A percentile compares a stretch with the other conserved stretches of the same genome.
Conservation (phyloP, 495 filamentous ascomycete species). For the Talaromyces proteolyticus region DNA sequence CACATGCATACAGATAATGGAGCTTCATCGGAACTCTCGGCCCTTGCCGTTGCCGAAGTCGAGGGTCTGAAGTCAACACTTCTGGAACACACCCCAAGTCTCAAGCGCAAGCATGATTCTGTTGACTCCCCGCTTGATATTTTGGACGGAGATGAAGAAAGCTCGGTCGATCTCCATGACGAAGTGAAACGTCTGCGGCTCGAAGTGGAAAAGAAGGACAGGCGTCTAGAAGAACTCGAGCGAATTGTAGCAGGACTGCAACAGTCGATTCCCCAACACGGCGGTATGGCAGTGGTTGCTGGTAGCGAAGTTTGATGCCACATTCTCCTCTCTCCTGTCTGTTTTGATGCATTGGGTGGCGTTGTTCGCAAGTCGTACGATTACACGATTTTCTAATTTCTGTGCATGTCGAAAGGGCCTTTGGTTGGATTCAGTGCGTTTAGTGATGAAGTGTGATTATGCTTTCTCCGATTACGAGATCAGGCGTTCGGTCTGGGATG, state of each 20-base stretch:
- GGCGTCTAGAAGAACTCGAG: constrained; percentile 38
- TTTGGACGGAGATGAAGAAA: constrained; percentile 27
- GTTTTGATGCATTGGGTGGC: neutral
- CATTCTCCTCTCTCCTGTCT: neutral
- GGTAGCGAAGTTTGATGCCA: neutral
- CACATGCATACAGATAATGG: constrained; percentile 53
- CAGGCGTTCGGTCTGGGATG: neutral
- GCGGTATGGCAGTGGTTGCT: neutral
- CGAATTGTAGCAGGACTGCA: constrained; percentile 37
- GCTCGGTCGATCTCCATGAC: constrained; percentile 43
- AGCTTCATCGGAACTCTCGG: constrained; percentile 28
- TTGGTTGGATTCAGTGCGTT: neutral
- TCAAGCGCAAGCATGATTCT: constrained; percentile 42
- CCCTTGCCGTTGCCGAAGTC: constrained; percentile 20
- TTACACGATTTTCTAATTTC: neutral
- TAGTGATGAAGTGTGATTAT: neutral
- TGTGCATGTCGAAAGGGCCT: neutral
- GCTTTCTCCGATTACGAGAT: too few relatives aligned
- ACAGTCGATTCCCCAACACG: constrained; percentile 32
- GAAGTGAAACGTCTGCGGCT: constrained; percentile 51
- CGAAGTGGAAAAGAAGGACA: constrained; percentile 50
- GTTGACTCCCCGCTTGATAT: constrained; percentile 8
- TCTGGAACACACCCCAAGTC: constrained; percentile 17
- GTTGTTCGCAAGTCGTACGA: neutral
- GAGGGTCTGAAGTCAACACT: constrained; percentile 22